Evolutionary conservation across 2,329 filamentous ascomycete species (phyloP).

Genomic region (Diaporthe sp.): DNA sequence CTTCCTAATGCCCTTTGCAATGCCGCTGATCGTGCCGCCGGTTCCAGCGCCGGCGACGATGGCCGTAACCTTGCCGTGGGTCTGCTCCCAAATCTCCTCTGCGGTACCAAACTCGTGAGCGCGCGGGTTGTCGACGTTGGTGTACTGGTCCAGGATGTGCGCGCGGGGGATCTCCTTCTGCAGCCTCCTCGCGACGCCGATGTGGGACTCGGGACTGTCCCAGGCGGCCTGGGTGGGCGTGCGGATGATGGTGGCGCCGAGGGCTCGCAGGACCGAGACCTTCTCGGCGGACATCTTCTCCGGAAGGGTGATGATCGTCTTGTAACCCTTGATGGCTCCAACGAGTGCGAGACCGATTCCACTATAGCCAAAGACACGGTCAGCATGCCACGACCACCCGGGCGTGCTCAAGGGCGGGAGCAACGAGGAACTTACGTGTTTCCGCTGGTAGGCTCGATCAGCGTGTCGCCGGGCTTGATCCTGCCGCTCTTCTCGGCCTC

Average conservation of each 20-base stretch:
- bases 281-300: conserved; percentile 99
- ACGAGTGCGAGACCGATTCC: conserved; percentile 96
- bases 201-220: conserved; percentile 95
- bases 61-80: conserved; percentile 81
- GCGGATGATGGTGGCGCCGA: conserved; percentile 96
- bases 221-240: conserved; percentile 96
- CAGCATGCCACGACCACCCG: conserved; percentile 35
- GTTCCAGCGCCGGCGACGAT: conserved; percentile 94
- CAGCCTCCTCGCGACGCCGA: conserved; percentile 89
- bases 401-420: conserved; percentile 35
- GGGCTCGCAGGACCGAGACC: conserved; percentile 90
- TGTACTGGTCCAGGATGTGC: conserved; percentile 97
- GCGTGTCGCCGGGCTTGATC: conserved; percentile 95
- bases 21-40: conserved; percentile 92
- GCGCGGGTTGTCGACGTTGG: conserved; percentile 88
- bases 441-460: conserved; percentile 97
- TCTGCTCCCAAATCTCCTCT: conserved; percentile 96
- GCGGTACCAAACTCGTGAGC: conserved; percentile 96
- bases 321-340: conserved; percentile 95
- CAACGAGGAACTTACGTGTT: conserved; percentile 75
- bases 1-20: conserved; percentile 86
- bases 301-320: conserved; percentile 97
- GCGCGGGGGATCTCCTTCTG: conserved; percentile 97
- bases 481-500: conserved; percentile 90
- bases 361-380: conserved; percentile 44